phyloP scores from a whole-genome alignment of 148 eudicot genomes.

The Persicaria tinctoria region DNA sequence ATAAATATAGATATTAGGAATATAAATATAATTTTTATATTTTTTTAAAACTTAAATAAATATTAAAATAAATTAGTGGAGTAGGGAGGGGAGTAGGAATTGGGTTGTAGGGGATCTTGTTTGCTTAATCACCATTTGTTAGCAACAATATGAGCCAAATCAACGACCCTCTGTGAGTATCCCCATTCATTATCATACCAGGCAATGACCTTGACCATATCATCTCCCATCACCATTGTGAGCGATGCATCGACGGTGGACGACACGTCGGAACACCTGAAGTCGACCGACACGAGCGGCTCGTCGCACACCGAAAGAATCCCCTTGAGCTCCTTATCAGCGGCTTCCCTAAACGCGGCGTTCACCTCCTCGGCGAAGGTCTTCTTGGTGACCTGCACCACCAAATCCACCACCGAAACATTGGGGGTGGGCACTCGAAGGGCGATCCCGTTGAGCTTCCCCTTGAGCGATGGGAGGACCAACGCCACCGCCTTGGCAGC shows the following conservation, averaged over 20 bases:
- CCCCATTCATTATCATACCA: constrained; percentile 99
- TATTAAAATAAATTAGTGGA: too few species aligned
- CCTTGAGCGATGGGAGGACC: constrained; percentile 83
- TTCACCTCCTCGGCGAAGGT: constrained; percentile 96
- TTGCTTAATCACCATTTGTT: too few species aligned
- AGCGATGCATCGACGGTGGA: constrained; percentile 90
- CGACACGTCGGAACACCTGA: constrained; percentile 84
- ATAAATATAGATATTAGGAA: too few species aligned
- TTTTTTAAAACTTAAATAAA: too few species aligned
- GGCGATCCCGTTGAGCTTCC: constrained; percentile 95
- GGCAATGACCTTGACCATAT: constrained; percentile 98
- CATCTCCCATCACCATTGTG: constrained; percentile 99
- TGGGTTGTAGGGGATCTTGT: too few species aligned
- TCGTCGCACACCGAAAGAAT: constrained; percentile 86
- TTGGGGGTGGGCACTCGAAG: constrained; percentile 99
- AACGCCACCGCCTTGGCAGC: constrained; percentile 99
- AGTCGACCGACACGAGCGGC: constrained; percentile 92
- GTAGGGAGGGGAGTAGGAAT: too few species aligned
- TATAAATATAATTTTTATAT: too few species aligned
- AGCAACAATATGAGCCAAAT: constrained; percentile 88
- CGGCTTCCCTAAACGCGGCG: constrained; percentile 83
- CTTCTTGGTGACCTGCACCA: constrained; percentile 84
- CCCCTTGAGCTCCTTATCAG: constrained; percentile 79
- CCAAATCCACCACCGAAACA: constrained; percentile 94
- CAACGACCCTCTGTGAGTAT: constrained; percentile 92